phyloP scores from a whole-genome alignment of 1,284 basidiomycete genomes.

The Cystobasidium sp. region DNA sequence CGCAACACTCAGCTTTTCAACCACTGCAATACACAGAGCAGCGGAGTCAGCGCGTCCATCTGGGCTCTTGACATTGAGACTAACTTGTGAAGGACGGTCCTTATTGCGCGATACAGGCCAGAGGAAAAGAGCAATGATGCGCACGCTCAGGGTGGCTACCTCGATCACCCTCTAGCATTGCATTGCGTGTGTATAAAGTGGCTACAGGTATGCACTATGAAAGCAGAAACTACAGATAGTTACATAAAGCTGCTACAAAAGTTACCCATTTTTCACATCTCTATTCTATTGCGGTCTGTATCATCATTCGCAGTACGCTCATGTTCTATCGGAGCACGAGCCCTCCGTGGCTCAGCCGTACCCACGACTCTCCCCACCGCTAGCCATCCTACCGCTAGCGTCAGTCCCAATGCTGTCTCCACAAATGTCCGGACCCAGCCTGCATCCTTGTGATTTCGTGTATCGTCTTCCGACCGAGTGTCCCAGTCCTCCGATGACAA shows the following conservation, averaged over 20 bases:
- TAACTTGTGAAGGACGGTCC: too few relatives aligned
- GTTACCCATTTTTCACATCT: neutral
- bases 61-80: too few relatives aligned
- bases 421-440: neutral
- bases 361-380: slow-evolving; percentile 26
- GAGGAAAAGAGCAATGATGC: neutral
- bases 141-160: neutral
- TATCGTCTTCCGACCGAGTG: neutral
- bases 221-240: neutral
- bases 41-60: neutral
- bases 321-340: neutral
- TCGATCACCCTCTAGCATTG: slow-evolving; percentile 13
- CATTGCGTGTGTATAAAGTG: neutral
- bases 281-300: slow-evolving; percentile 2
- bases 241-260: neutral
- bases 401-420: slow-evolving; percentile 12
- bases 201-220: neutral
- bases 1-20: slow-evolving; percentile 41
- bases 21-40: slow-evolving; percentile 32
- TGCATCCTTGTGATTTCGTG: neutral
- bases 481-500: slow-evolving; percentile 20
- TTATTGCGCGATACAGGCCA: neutral
- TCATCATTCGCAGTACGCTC: neutral
- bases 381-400: slow-evolving; percentile 15
- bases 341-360: slow-evolving; percentile 1